Base-by-base conservation (phyloP, 768 basidiomycete genomes). In the Tricholoma furcatifolium region DNA sequence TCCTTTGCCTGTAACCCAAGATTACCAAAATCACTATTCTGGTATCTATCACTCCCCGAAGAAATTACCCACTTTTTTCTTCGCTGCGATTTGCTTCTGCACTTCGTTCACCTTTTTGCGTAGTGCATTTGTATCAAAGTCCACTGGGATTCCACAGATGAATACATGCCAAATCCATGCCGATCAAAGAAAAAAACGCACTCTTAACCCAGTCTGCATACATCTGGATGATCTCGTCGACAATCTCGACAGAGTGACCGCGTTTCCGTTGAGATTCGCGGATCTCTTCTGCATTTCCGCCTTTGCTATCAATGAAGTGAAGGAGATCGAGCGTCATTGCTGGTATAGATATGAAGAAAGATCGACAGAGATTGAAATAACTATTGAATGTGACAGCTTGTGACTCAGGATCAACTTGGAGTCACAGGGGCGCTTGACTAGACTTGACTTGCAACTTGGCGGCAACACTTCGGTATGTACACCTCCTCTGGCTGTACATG, bases 191-290 rank as follows among this genome's bases (percentile, higher is more conserved):
- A 32, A 57, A 39, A 41, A 24, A 82, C 91, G 66, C 67, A 97
- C 97, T 85, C 70, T 93, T 91, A 47, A 93, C 92, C 93, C 95
- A 98, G 60, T 93, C 90, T 9, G 80, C 70, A 64, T 98, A 97
- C 84, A 95, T 85, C 64, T 83, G 82, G 54, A 98, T 85, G 53
- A 98, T 82, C 68, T 98, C 93, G 70, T 98, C 94, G 14, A 98
- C 95, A 60, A 97, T 68, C 68, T 94, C 95, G 47, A 91, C 91
- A 17, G 89, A 80, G 51, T 93, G 86, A 9, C 90, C 91, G 43
- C 97, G 83, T 71, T 92, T 94, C 63, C 85, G 77, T 74, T 99
- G 96, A 3, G 95, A 98, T 62, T 93, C 93, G 51, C 88, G 77
- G 56, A 98, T 94, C 65, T 85, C 82, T 59, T 89, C 85, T 14